Base-by-base conservation (phyloP, 805 yeast genomes). In the Lipomyces yamadae region DNA sequence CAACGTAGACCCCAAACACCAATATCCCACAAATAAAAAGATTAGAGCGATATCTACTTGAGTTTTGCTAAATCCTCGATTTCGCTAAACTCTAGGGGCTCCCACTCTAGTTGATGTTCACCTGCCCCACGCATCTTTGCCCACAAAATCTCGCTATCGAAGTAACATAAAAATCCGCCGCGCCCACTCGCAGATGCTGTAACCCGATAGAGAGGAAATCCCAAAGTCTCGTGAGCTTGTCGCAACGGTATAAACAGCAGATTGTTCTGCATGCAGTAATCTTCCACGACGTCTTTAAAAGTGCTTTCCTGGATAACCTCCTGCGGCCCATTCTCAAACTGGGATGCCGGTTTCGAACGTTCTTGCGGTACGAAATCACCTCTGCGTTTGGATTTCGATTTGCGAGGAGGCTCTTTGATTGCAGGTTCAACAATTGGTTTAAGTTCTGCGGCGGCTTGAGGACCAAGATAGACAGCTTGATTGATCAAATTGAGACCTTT, bases 141-240 rank as follows among this genome's bases (percentile, higher is more conserved):
- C 84, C 86, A 91, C 32, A 92, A 71, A 1, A 90, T 87, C 70
- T 91, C 93, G 56, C 87, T 87, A 45, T 83, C 83, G 5, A 90
- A 81, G 68, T 84, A 90, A 15, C 84, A 80, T 50, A 70, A 13
- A 52, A 81, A 13, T 0, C 81, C 80, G 4, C 71, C 76, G 32
- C 72, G 74, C 7, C 83, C 82, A 4, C 57, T 63, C 0, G 77
- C 69, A 58, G 77, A 72, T 34, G 75, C 72, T 3, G 80, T 74
- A 15, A 87, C 75, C 37, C 78, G 76, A 74, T 80, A 85, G 54
- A 86, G 73, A 2, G 82, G 79, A 56, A 79, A 76, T 0, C 87
- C 88, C 58, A 79, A 72, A 0, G 72, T 67, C 3, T 76, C 73
- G 61, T 78, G 81, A 24, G 75, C 76, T 71, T 68, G 74, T 37